Base-by-base conservation (phyloP, 169 alveolate genomes). In the Plasmodium cynomolgi region DNA sequence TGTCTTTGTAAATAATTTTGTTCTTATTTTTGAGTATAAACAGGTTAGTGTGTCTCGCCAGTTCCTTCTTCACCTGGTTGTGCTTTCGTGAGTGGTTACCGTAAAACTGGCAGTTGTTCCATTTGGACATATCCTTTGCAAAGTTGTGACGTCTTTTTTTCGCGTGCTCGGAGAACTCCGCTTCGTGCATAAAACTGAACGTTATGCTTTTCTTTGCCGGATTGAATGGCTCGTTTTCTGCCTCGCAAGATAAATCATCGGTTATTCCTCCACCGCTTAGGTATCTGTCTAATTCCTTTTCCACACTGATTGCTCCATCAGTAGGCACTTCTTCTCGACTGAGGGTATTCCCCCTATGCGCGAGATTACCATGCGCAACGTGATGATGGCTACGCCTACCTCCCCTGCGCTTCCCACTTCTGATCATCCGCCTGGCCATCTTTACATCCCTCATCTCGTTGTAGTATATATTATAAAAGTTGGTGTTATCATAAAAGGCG, bases 381-480 rank as follows among this genome's bases (percentile, higher is more conserved):
- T 9, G 37, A 8, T 68, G 20, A 20, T 26, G n/a, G 37, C 5
- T 29, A 0, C 37, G 8, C 17, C 31, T 26, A 26, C 1, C 15
- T 15, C 68, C 68, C 41, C 29, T 77, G 29, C 23, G 26, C 39
- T 41, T 86, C 68, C 71, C 68, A n/a, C 20, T 37, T 17, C 44
- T 75, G 15, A 86, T 50, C 15, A 75, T 44, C 23, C 31, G 37
- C 81, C 31, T 86, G 15, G 68, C 62, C 13, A 9, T 26, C 58
- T 77, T 58, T 23, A 56, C 58, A 33, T 86, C 31, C 71, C 68
- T 75, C 93, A 86, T 86, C 72, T 86, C 93, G 62, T 71, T 75
- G 31, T 86, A 86, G 72, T 86, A 77, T 62, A 86, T 86, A 50
- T 86, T 58, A 79, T 86, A 86, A 56, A 86, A 86, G 81, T 86